Evolutionary conservation across 306 rosid genomes (phyloP).

Genomic region (Quercus wislizeni): DNA sequence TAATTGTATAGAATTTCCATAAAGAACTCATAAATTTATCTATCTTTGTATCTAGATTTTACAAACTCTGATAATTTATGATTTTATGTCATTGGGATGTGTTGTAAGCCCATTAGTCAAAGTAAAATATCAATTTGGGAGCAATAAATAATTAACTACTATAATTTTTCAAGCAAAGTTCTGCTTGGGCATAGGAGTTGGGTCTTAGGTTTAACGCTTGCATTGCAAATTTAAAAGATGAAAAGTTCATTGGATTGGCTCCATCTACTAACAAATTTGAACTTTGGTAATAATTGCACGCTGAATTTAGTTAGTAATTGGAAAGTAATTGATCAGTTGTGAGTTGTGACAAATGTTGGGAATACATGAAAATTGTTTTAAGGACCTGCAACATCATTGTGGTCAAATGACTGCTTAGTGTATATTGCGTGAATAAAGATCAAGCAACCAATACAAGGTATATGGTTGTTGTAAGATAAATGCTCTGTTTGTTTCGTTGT

Average conservation of each 20-base stretch:
- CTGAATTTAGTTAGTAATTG: background rate
- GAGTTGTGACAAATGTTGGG: background rate
- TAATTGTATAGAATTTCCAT: background rate
- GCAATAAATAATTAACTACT: background rate
- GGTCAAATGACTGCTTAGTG: background rate
- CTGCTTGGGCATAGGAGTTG: background rate
- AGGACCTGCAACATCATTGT: background rate
- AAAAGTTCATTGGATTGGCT: slow-evolving; percentile 1
- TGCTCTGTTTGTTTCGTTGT: too few relatives aligned
- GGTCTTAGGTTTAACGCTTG: background rate
- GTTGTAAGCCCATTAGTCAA: background rate
- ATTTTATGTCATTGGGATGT: background rate
- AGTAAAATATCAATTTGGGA: background rate
- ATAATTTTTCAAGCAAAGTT: background rate
- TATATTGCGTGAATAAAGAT: background rate
- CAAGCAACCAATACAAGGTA: background rate
- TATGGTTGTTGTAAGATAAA: background rate
- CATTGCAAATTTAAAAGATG: background rate
- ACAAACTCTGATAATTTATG: background rate
- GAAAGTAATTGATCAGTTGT: background rate
- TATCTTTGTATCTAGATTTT: background rate
- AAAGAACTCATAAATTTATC: background rate
- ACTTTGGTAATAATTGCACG: background rate
- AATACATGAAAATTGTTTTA: background rate
- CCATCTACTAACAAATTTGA: background rate